Evolutionary conservation across 495 filamentous ascomycete genomes (phyloP).

Genomic region (Diplogelasinospora grovesii): DNA sequence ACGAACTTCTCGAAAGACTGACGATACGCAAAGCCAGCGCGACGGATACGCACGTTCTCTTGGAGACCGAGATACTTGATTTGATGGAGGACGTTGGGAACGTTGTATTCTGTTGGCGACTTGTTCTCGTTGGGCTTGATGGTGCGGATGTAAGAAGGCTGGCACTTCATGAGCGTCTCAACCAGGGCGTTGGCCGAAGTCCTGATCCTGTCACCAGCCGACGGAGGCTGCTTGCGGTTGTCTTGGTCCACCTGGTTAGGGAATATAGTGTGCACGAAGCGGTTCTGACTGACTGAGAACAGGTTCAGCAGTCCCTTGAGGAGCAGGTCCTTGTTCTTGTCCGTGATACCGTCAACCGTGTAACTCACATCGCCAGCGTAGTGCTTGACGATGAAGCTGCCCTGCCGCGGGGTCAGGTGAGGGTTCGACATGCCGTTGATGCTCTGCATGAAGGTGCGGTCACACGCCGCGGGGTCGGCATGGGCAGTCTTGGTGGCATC

Average conservation of each 20-base stretch:
- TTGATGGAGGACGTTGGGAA: constrained; percentile 89
- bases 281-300: constrained; percentile 74
- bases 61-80: constrained; percentile 99
- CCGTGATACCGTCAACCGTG: constrained; percentile 92
- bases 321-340: constrained; percentile 98
- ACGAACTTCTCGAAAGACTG: constrained; percentile 98
- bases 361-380: constrained; percentile 98
- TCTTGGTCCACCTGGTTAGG: constrained; percentile 92
- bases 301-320: constrained; percentile 91
- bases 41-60: constrained; percentile 96
- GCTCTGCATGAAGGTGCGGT: constrained; percentile 89
- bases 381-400: constrained; percentile 97
- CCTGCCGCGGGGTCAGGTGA: constrained; percentile 87
- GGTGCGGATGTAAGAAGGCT: constrained; percentile 95
- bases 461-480: constrained; percentile 87
- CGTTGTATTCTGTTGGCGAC: constrained; percentile 84
- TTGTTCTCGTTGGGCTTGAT: constrained; percentile 99
- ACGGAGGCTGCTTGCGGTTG: constrained; percentile 88
- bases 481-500: constrained; percentile 97
- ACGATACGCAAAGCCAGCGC: constrained; percentile 94
- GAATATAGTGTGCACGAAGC: constrained; percentile 81
- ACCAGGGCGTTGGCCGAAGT: constrained; percentile 94
- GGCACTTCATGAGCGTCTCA: constrained; percentile 90
- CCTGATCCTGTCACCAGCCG: constrained; percentile 96
- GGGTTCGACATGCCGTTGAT: constrained; percentile 85